These are phyloP conservation scores for Prunus davidiana DNA, from an alignment of 306 rosid species.

Conservation along the genomic window DNA sequence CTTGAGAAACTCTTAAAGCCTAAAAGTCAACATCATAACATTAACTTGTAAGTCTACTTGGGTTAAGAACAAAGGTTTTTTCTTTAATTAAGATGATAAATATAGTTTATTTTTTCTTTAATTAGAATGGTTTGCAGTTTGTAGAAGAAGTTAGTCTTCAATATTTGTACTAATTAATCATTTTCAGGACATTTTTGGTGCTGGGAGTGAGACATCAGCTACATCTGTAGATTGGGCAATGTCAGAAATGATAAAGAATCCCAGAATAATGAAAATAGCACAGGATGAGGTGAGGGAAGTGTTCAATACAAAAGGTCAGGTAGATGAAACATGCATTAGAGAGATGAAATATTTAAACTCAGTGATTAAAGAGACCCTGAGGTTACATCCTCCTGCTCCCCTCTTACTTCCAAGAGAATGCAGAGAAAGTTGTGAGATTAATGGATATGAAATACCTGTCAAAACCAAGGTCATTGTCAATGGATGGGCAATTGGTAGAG, in stretches of 20 bases:
- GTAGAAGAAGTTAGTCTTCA: background rate
- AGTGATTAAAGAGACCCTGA: conserved; percentile 26
- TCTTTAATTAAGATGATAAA: background rate
- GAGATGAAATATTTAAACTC: conserved; percentile 24
- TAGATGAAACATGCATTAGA: conserved; percentile 17
- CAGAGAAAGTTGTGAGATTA: conserved; percentile 13
- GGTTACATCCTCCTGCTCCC: conserved; percentile 31
- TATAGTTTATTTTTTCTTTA: background rate
- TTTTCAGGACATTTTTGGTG: conserved; percentile 34
- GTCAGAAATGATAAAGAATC: conserved; percentile 38
- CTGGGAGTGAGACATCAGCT: conserved; percentile 36
- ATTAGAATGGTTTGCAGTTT: background rate
- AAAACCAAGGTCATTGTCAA: too few relatives aligned
- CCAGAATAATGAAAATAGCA: conserved; percentile 35
- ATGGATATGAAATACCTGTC: background rate
- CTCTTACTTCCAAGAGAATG: conserved; percentile 35
- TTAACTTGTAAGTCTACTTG: background rate
- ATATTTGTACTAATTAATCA: background rate
- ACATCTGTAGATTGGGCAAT: conserved; percentile 39
- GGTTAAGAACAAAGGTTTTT: background rate
- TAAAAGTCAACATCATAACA: too few relatives aligned
- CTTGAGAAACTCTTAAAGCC: background rate
- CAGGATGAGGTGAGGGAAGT: conserved; percentile 38
- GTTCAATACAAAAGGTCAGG: conserved; percentile 16
- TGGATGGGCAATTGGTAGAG: conserved; percentile 13